phyloP scores from a whole-genome alignment of 2,329 filamentous ascomycete species.

The Botryotinia calthae region DNA sequence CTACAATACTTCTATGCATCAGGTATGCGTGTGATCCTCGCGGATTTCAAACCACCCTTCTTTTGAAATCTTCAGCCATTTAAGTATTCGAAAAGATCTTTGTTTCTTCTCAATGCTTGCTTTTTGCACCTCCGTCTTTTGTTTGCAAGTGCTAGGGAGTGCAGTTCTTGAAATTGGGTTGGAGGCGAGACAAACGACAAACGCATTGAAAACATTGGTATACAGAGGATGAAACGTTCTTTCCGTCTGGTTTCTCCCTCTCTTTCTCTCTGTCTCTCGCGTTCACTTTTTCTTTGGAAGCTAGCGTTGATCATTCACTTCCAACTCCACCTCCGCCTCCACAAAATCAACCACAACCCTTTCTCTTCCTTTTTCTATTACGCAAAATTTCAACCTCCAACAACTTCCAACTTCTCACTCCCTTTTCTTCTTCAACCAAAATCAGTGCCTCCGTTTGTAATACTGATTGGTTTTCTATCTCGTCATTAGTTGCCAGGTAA shows the following conservation, averaged over 20 bases:
- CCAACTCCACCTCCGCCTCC: not conserved
- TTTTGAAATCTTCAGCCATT: not conserved
- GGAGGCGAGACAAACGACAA: not conserved
- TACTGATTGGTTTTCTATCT: not conserved
- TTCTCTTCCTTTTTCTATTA: not conserved
- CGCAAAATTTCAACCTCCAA: not conserved
- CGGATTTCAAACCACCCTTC: no score
- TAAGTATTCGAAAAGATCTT: not conserved
- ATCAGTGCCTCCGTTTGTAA: not conserved
- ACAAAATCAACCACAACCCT: not conserved
- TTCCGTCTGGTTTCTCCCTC: not conserved
- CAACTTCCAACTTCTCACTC: not conserved
- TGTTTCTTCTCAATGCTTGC: not conserved
- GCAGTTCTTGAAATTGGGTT: not conserved
- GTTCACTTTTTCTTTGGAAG: not conserved
- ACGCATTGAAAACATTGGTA: not conserved
- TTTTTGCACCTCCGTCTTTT: not conserved
- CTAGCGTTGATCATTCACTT: not conserved
- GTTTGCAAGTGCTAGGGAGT: not conserved
- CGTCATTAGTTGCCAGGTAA: not conserved
- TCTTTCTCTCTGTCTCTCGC: not conserved
- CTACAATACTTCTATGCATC: not conserved
- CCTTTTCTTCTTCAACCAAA: not conserved
- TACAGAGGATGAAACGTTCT: not conserved
- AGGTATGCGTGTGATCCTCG: not conserved